A percentile compares a stretch with the other conserved stretches of the same genome.
phyloP scores from a whole-genome alignment of 73 alveolate species.

The Paramecium biaurelia region DNA sequence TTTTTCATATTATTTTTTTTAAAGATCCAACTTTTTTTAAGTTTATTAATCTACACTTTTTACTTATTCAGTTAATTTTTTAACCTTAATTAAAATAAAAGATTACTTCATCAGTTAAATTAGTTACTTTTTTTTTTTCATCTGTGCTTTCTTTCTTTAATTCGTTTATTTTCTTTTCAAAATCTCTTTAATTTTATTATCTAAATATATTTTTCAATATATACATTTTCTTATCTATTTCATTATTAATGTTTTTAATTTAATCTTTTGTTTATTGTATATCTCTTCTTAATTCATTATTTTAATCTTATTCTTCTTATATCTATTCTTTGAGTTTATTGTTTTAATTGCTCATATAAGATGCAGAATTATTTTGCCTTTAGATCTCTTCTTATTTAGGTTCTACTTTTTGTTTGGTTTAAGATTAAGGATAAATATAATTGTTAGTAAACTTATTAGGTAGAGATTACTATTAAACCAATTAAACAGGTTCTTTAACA shows the following conservation, averaged over 20 bases:
- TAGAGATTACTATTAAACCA: not conserved
- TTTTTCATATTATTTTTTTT: slow-evolving; percentile 26
- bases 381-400: not conserved
- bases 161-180: slow-evolving; percentile 28
- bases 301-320: not conserved
- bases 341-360: not conserved
- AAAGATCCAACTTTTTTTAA: slow-evolving; percentile 12
- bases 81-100: not conserved
- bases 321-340: not conserved
- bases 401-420: not conserved
- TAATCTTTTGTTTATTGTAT: not conserved
- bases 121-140: not conserved
- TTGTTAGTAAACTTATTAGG: slow-evolving; percentile 7
- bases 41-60: not conserved
- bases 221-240: slow-evolving; percentile 28
- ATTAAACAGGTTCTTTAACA: not conserved
- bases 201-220: not conserved
- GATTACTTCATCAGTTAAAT: not conserved
- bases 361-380: slow-evolving; percentile 8
- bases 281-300: not conserved
- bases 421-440: not conserved
- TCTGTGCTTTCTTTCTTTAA: slow-evolving; percentile 27
- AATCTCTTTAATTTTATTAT: slow-evolving; percentile 1
- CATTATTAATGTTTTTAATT: not conserved
- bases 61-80: slow-evolving; percentile 1